Conservation (phyloP, 164 flowering plant species). For the Pachysandra terminalis region DNA sequence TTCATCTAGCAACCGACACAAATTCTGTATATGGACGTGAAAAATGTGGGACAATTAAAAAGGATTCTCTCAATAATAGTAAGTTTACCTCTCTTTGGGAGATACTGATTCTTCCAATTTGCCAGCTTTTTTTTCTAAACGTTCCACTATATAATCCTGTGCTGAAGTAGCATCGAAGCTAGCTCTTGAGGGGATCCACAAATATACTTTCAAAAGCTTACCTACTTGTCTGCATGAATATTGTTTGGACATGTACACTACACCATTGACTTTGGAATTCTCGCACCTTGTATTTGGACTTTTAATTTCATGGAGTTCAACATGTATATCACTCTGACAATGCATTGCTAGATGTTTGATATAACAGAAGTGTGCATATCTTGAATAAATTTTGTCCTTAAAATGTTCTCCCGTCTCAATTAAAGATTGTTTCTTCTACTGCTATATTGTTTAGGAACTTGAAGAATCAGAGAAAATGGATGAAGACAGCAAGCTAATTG, state of each 20-base stretch:
- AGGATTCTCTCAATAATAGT: too few species aligned
- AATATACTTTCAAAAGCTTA: too few species aligned
- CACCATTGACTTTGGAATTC: background rate
- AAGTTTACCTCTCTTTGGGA: too few species aligned
- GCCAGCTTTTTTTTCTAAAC: too few species aligned
- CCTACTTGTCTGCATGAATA: too few species aligned
- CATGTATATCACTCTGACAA: slow-evolving; percentile 1
- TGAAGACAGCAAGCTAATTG: slow-evolving; percentile 87
- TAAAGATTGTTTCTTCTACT: slow-evolving; percentile 35
- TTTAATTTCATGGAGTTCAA: slow-evolving; percentile 3
- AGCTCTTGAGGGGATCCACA: too few species aligned
- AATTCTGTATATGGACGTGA: too few species aligned
- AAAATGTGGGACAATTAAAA: too few species aligned
- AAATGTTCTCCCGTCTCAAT: slow-evolving; percentile 20
- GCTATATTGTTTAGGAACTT: slow-evolving; percentile 59
- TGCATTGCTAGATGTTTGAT: slow-evolving; percentile 6
- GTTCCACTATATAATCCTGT: too few species aligned
- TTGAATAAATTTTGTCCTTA: slow-evolving; percentile 9
- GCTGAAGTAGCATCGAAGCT: too few species aligned
- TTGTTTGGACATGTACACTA: background rate
- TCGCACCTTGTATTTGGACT: background rate
- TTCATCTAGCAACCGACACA: too few species aligned
- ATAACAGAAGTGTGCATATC: slow-evolving; percentile 3
- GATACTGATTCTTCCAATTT: too few species aligned
- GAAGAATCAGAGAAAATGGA: slow-evolving; percentile 99